phyloP scores from a whole-genome alignment of 1,139 yeast genomes.

The Lodderomyces pseudojiufengensis region DNA sequence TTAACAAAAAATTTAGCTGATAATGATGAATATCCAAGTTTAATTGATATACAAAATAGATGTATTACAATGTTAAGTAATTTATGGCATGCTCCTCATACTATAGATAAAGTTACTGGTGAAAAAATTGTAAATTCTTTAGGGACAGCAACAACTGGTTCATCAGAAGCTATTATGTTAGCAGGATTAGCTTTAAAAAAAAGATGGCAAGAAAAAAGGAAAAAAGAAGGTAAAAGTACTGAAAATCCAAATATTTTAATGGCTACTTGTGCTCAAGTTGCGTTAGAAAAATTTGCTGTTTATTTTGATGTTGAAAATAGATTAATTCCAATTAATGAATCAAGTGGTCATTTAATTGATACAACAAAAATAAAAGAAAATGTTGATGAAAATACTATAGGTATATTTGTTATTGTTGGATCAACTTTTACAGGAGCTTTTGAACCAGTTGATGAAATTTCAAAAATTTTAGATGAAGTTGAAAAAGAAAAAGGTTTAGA shows the following conservation, averaged over 20 bases:
- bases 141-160: slow-evolving; percentile 92
- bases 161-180: slow-evolving; percentile 89
- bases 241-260: slow-evolving; percentile 79
- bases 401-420: slow-evolving; percentile 83
- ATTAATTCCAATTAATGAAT: slow-evolving; percentile 59
- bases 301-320: slow-evolving; percentile 90
- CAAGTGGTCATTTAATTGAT: slow-evolving; percentile 65
- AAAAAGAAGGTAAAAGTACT: slow-evolving; percentile 54
- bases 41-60: slow-evolving; percentile 74
- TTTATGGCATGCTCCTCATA: slow-evolving; percentile 73
- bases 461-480: slow-evolving; percentile 59
- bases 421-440: slow-evolving; percentile 93
- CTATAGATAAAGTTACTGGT: slow-evolving; percentile 25
- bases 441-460: slow-evolving; percentile 67
- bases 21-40: slow-evolving; percentile 87
- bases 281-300: slow-evolving; percentile 88
- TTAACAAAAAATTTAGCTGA: slow-evolving; percentile 87
- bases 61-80: slow-evolving; percentile 77
- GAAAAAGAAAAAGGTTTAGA: slow-evolving; percentile 65
- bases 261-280: slow-evolving; percentile 96
- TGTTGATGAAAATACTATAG: slow-evolving; percentile 89
- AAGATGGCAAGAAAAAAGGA: slow-evolving; percentile 71
- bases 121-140: slow-evolving; percentile 43
- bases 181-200: slow-evolving; percentile 93
- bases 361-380: slow-evolving; percentile 53